Base-by-base conservation (phyloP, 2,329 filamentous ascomycete genomes). In the Helotiales sp. region DNA sequence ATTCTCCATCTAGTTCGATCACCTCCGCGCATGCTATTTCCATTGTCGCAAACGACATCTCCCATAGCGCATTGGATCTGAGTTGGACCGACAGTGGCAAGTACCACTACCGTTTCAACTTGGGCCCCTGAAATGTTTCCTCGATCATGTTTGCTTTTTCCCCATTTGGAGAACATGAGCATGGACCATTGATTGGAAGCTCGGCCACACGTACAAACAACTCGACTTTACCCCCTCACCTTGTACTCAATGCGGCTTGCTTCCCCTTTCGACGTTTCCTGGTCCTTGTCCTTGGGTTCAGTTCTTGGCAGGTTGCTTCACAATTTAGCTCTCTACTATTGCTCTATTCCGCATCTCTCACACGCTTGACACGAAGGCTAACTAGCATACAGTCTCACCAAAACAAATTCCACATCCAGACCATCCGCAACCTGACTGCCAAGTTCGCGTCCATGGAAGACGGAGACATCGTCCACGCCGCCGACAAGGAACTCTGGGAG, bases 371-470 rank as follows among this genome's bases (percentile, higher is more conserved):
- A 42, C 17, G 38, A 17, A 54, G 51, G 51, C 59, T 63, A 36
- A 65, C 50, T 25, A 55, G 31, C 52, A 34, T 33, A 42, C 58
- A 91, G 88, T 90, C 89, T 2, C 93, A 98, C 70, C 91, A 96
- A 74, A 97, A 97, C 77, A 93, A 93, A 70, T 97, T 96, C 71
- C 93, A 98, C 74, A 82, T 84, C 34, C 76, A 83, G n/a, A 88
- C 89, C 0, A 80, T 97, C 36, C 81, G 84, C 58, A 78, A 81
- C 13, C 79, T 96, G 24, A 91, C 88, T 0, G 66, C 77, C 42
- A 88, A 87, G 70, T 95, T 96, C 70, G 83, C 86, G 15, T 79
- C 80, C 34, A 77, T 87, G 57, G 74, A 77, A 33, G 81, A 87
- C 53, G 79, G 79, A n/a, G 83, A 88, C 34, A 76, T 79, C 5